Base-by-base conservation (phyloP, 78 protist species). In the Isochrysis galbana region DNA sequence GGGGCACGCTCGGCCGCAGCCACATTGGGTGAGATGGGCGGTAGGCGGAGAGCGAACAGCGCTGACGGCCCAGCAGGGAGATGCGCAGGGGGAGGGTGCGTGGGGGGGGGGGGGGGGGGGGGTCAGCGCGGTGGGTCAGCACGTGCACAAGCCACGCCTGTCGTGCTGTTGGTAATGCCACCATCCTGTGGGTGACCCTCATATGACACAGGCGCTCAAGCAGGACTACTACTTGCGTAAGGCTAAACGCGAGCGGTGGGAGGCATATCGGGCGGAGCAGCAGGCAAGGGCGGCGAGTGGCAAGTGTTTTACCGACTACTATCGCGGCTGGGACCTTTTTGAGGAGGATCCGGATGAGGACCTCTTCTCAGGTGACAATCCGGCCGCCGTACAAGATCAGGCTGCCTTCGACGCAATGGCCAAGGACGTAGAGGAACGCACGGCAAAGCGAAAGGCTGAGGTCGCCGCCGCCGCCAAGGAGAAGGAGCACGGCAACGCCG, bases 291-390 rank as follows among this genome's bases (percentile, higher is more conserved):
- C 61, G 61, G 7, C 61, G 29, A 2, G 3, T 23, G 74, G 74
- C 74, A 61, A 11, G 7, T 23, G 74, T 2, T 61, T 61, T 11
- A 61, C 74, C 25, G 84, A 77, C 46, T 77, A 80, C 54, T 80
- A 44, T 54, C 36, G 41, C 42, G 88, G 88, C 4, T 80, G 88
- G 88, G 88, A 80, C 55, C 88, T 80, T 32, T 80, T 80, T 41
- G 88, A 80, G 88, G 88, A 80, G 21, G 88, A 80, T 29, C 88
- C 88, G 21, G 88, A 80, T 54, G 88, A 80, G 88, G 88, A 80
- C 26, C 88, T 80, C 55, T 80, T 44, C 47, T 1, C 51, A 19
- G 87, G 51, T 0, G 87, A 78, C 36, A 78, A 39, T 19, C 87
- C 54, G 51, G 48, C 88, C 41, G 48, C 51, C 5, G 88, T 80